phyloP scores from a whole-genome alignment of 768 basidiomycete genomes.

The Pisolithus microcarpus region DNA sequence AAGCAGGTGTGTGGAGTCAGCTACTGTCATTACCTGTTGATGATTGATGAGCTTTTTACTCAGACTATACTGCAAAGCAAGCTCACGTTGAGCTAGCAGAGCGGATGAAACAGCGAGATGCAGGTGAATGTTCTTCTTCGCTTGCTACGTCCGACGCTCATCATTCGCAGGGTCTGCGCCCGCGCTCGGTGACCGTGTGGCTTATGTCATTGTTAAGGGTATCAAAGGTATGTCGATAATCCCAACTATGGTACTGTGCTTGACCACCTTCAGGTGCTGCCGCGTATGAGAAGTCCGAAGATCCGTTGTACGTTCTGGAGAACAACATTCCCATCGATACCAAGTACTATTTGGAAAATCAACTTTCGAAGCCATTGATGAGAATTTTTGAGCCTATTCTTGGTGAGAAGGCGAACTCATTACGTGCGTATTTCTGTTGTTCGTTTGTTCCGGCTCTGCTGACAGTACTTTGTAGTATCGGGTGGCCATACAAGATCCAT shows the following conservation, averaged over 20 bases:
- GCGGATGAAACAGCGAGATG: slow-evolving; percentile 93
- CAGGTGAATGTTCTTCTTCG: slow-evolving; percentile 41
- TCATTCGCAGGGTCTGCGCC: slow-evolving; percentile 75
- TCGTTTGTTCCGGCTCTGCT: background rate
- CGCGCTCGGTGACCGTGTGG: slow-evolving; percentile 95
- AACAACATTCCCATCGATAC: slow-evolving; percentile 98
- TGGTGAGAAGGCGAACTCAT: slow-evolving; percentile 80
- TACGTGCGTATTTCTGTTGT: slow-evolving; percentile 47
- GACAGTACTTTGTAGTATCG: slow-evolving; percentile 51
- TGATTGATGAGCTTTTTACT: background rate
- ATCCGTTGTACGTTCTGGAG: slow-evolving; percentile 94
- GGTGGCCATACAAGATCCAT: slow-evolving; percentile 96
- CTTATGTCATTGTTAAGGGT: slow-evolving; percentile 97
- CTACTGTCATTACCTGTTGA: background rate
- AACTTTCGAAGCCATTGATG: slow-evolving; percentile 93
- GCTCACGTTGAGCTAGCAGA: slow-evolving; percentile 95
- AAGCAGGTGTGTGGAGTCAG: slow-evolving; percentile 48
- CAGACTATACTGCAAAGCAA: slow-evolving; percentile 92
- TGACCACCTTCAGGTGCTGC: slow-evolving; percentile 64
- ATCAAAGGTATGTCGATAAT: slow-evolving; percentile 61
- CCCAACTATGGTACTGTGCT: background rate
- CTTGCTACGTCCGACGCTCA: background rate
- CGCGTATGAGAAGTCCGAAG: slow-evolving; percentile 98
- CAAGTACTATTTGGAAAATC: slow-evolving; percentile 96
- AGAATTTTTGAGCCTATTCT: slow-evolving; percentile 97